Conservation (phyloP, 1,284 basidiomycete genomes). For the Peniophora sp. region DNA sequence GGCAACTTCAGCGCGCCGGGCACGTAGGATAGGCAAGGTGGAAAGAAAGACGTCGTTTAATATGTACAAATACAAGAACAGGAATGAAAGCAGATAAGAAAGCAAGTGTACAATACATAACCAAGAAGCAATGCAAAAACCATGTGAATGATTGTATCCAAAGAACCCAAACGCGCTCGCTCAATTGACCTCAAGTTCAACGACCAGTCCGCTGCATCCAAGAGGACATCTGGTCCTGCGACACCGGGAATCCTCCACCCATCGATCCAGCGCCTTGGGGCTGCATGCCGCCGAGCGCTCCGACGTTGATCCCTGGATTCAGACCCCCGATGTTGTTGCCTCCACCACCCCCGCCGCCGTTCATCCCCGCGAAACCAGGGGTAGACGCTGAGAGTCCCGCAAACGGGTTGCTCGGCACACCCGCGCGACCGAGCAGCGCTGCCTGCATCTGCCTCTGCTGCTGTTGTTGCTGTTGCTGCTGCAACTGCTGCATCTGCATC, state of each 20-base stretch:
- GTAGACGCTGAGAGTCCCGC: too few relatives aligned
- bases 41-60: background rate
- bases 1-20: constrained; percentile 38
- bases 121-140: background rate
- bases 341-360: too few relatives aligned
- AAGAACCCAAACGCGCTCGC: too few relatives aligned
- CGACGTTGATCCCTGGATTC: too few relatives aligned
- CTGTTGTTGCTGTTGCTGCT: background rate
- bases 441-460: background rate
- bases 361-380: too few relatives aligned
- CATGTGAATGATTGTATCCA: background rate
- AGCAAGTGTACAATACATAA: background rate
- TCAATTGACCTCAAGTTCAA: too few relatives aligned
- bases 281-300: too few relatives aligned
- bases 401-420: too few relatives aligned
- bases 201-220: background rate
- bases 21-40: constrained; percentile 1
- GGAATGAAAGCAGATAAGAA: background rate
- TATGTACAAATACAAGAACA: background rate
- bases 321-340: too few relatives aligned
- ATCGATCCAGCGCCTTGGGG: too few relatives aligned
- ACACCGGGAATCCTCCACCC: too few relatives aligned
- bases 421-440: too few relatives aligned
- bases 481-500: background rate
- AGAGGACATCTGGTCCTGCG: background rate